Evolutionary conservation across 345 rosid genomes (phyloP), one percentile per base, ranked within the genome.

Genomic region (Atalantia buxifolia): DNA sequence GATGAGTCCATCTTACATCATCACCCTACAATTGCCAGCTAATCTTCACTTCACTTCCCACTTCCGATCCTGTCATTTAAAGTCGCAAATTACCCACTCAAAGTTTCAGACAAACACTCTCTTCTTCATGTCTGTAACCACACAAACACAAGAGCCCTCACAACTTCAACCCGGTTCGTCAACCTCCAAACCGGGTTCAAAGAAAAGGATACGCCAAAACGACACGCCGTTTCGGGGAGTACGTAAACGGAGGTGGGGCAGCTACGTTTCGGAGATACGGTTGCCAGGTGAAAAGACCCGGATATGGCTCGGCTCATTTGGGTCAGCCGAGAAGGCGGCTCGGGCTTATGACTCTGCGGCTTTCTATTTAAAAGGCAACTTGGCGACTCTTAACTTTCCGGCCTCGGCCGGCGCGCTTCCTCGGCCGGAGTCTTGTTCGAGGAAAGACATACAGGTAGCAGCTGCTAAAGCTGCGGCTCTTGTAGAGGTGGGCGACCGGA

Each of bases 291-390:
- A 83, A 40, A 83, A 79, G 80, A 71, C 85, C 38, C 72, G 83
- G 19, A 75, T 83, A 50, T 83, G 83, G 83, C 80, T 83, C 9
- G 83, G 85, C 5, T 83, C 85, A 9, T 83, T 83, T 65, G 60
- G 61, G 9, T 79, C 83, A 1, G 42, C 81, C 1, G 83, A 83
- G 71, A 83, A 76, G 85, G 85, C 85, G 24, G 81, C 85, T 0
- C 80, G 83, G 63, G 83, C 85, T 0, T 66, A 83, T 28, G 83
- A 83, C 75, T 83, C 85, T 9, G 85, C 85, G 1, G 85, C 85
- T 36, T 83, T 79, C 28, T 83, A 76, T 50, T 31, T 83, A 50
- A 83, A 76, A 40, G 82, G 85, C 6, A 76, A 38, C 60, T 60
- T 80, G 4, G 85, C 85, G 13, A 19, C 36, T 24, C 82, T 83